Base-by-base conservation (phyloP, 768 basidiomycete genomes). In the Lactifluus rugatus region DNA sequence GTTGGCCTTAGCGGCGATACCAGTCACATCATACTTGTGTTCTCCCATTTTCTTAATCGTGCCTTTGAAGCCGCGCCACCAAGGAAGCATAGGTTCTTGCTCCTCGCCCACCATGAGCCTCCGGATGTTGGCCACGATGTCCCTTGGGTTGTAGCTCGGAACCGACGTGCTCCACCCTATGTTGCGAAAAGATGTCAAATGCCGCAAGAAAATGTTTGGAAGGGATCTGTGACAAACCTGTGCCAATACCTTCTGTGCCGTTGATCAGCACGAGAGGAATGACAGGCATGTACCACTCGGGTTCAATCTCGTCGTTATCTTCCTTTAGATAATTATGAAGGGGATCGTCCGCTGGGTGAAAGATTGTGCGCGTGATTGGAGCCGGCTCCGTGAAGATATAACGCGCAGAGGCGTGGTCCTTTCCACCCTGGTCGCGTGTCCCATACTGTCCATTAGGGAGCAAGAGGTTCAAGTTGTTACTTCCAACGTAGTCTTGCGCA, bases 1-100 rank as follows among this genome's bases (percentile, higher is more conserved):
- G 69, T 89, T 83, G 67, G 88, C 65, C 75, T 93, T 93, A 32
- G 73, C 78, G 50, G 80, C 80, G 47, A 85, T 67, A 50, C 96
- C 96, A 34, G 75, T 74, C 41, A 90, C 84, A 34, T 89, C 87
- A 68, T 87, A 93, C 72, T 89, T 95, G 76, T 93, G 83, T 64
- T 93, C 93, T 34, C 79, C 80, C 34, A 81, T 78, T 61, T 81
- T 80, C 73, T 83, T 91, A 72, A 98, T 87, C 37, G 85, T 78
- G 41, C 94, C 94, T 67, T 85, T 83, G 74, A 94, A 98, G 28
- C 95, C 94, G 52, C 93, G 84, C 89, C 91, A 98, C 96, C 96
- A 99, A 2, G 96, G 96, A 11, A 80, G 75, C 90, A 99, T 98
- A 0, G 84, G 79, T 14, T 84, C 81, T 63, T 85, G 68, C 62